These are phyloP conservation scores for Tetrastigma voinierianum DNA, from an alignment of 164 flowering plant genomes.

Conservation along the genomic window DNA sequence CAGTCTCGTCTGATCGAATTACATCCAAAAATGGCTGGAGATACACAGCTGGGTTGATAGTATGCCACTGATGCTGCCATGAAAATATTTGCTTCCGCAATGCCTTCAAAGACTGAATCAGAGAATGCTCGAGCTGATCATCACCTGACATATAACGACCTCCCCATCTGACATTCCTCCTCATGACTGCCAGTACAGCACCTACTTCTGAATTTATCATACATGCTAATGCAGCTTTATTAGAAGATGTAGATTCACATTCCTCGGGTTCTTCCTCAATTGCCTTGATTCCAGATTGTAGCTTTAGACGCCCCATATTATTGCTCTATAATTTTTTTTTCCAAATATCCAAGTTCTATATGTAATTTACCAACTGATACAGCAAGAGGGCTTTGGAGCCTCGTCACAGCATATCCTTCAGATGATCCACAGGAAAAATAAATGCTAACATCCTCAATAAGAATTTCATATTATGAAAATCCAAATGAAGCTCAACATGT, in stretches of 20 bases:
- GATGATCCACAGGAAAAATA: not conserved
- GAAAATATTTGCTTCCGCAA: conserved; percentile 52
- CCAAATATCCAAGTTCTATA: not conserved
- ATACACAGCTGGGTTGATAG: conserved; percentile 49
- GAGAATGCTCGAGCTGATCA: conserved; percentile 64
- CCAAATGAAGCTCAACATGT: too few relatives aligned
- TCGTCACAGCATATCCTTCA: conserved; percentile 13
- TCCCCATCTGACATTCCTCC: conserved; percentile 78
- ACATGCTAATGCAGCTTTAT: conserved; percentile 45
- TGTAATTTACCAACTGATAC: conserved; percentile 7
- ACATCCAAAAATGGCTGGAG: conserved; percentile 73
- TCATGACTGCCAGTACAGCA: conserved; percentile 74
- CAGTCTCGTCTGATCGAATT: conserved; percentile 71
- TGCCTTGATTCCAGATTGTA: conserved; percentile 45
- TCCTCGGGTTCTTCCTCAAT: conserved; percentile 49
- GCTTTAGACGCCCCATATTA: conserved; percentile 33
- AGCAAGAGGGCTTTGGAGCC: not conserved
- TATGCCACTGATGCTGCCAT: conserved; percentile 58
- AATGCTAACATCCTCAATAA: not conserved
- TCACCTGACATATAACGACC: conserved; percentile 61
- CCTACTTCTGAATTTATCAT: conserved; percentile 65
- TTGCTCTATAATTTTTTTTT: not conserved
- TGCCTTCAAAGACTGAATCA: conserved; percentile 56
- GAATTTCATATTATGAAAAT: not conserved
- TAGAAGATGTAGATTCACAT: conserved; percentile 24